Percentiles rank a stretch among this genome's conserved stretches.
These are phyloP conservation scores for Debaryomycetaceae sp. DNA, from an alignment of 1,139 yeast species.

Conservation along the genomic window DNA sequence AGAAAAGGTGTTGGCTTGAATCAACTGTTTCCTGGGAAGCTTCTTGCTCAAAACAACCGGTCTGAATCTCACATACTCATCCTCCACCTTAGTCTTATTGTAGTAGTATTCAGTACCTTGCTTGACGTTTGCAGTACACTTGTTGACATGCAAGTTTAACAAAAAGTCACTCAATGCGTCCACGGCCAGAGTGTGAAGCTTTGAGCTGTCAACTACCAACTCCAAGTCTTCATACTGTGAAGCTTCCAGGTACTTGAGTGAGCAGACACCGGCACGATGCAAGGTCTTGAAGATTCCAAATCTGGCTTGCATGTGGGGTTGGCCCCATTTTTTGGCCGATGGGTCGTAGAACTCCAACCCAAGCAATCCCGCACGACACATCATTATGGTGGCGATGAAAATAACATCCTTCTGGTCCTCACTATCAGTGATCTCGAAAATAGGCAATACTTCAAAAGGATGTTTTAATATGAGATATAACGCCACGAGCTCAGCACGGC, in stretches of 20 bases:
- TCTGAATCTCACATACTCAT: constrained; percentile 61
- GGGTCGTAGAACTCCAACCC: constrained; percentile 91
- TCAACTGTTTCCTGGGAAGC: constrained; percentile 77
- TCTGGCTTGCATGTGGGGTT: constrained; percentile 94
- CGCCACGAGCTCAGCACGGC: constrained; percentile 90
- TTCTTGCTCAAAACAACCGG: constrained; percentile 67
- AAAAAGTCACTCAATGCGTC: constrained; percentile 71
- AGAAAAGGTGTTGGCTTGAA: constrained; percentile 71
- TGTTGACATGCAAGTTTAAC: constrained; percentile 69
- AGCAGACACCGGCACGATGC: constrained; percentile 64
- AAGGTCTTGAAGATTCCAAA: constrained; percentile 78
- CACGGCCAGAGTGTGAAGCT: constrained; percentile 67
- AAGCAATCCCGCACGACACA: constrained; percentile 85
- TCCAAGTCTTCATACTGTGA: constrained; percentile 55
- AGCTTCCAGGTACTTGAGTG: constrained; percentile 46
- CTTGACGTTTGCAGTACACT: constrained; percentile 68
- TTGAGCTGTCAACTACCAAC: constrained; percentile 54
- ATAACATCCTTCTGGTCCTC: constrained; percentile 63
- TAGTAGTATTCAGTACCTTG: constrained; percentile 62
- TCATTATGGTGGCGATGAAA: constrained; percentile 65
- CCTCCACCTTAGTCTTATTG: constrained; percentile 64
- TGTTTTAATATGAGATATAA: constrained; percentile 71
- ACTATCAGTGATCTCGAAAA: constrained; percentile 61
- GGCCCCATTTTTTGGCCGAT: constrained; percentile 78
- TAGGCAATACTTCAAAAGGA: constrained; percentile 54